Evolutionary conservation across 257 asterid species (phyloP), one percentile per base, ranked within the genome.

Genomic region (Jacaranda copaia): DNA sequence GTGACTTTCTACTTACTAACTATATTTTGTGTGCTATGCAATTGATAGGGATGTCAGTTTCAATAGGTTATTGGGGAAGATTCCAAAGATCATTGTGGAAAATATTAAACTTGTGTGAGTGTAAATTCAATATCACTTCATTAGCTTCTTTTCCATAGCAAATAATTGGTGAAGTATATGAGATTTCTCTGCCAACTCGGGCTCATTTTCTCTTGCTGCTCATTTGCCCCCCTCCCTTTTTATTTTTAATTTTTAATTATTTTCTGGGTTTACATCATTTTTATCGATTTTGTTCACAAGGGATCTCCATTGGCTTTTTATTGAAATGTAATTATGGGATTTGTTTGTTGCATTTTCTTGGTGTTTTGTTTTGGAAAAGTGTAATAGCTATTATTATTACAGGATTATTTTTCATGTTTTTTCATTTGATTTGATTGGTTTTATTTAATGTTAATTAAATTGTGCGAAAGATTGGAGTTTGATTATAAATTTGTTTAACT

Each of bases 31-130:
- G 39, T 79, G 77, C 55, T 3, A 16, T 67, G 51, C 70, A 59
- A n/a, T 83, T 78, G 53, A 49, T 91, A 93, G 98, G 87, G 98
- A 93, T 70, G 89, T 90, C 77, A 88, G 95, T 77, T 93, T 93
- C n/a, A n/a, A n/a, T n/a, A n/a, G n/a, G n/a, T n/a, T n/a, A n/a
- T n/a, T n/a, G n/a, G n/a, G n/a, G n/a, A n/a, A n/a, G n/a, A n/a
- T n/a, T n/a, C 95, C 91, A 93, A 83, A 87, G 72, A 59, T 71
- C 77, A 79, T 91, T 15, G 84, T 88, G 11, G 90, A 94, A 85
- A 88, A 77, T 53, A 79, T 91, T 70, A 91, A 89, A 75, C 84
- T 86, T 65, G 84, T 91, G 98, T 93, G 73, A 84, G 98, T 85
- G 71, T 19, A 72, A 81, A 60, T 59, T 77, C 72, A 11, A 32